A percentile compares a stretch with the other conserved stretches of the same genome.
Evolutionary conservation across 169 alveolate genomes (phyloP).

Genomic region (Cryptosporidium ryanae): DNA sequence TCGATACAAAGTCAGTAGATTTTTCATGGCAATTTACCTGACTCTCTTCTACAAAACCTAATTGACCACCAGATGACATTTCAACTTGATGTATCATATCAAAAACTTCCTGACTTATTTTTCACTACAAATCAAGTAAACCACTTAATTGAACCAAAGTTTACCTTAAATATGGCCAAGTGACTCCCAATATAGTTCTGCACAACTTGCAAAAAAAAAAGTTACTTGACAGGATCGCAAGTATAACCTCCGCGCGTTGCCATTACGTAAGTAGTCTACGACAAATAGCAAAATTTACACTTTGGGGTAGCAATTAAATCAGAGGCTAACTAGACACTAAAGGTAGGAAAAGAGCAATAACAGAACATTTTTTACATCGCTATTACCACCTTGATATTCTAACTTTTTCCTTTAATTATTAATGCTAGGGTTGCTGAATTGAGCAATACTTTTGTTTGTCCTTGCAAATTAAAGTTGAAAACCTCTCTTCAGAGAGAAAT

Average conservation of each 20-base stretch:
- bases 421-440: too few species aligned
- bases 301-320: too few species aligned
- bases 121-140: not conserved
- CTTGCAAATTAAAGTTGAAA: too few species aligned
- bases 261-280: slow-evolving; percentile 33
- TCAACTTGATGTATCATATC: not conserved
- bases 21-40: not conserved
- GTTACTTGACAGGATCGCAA: slow-evolving; percentile 57
- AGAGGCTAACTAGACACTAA: too few species aligned
- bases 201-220: slow-evolving; percentile 10
- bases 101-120: not conserved
- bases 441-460: too few species aligned
- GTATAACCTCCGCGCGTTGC: slow-evolving; percentile 29
- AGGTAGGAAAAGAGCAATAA: too few species aligned
- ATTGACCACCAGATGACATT: slow-evolving; percentile 7
- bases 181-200: not conserved
- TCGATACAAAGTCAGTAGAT: not conserved
- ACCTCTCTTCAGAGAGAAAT: too few species aligned
- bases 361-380: too few species aligned
- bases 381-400: too few species aligned
- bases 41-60: not conserved
- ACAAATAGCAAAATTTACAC: too few species aligned
- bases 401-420: too few species aligned
- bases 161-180: not conserved
- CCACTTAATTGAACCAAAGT: not conserved